Evolutionary conservation across 2,329 filamentous ascomycete species (phyloP).

Genomic region (Hypoxylon sp.): DNA sequence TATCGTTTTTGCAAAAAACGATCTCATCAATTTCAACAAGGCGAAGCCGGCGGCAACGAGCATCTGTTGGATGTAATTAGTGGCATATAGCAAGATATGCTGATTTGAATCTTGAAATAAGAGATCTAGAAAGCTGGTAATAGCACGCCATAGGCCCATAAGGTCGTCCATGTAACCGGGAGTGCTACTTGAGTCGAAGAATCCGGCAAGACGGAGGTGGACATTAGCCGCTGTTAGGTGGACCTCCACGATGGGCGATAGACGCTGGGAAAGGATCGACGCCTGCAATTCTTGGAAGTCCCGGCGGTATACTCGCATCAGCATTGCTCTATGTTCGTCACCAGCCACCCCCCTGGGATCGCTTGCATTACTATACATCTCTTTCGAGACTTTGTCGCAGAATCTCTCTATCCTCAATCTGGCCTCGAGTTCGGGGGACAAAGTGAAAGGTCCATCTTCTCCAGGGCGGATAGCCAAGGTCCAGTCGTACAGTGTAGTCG

Average conservation of each 20-base stretch:
- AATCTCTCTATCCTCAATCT: constrained; percentile 81
- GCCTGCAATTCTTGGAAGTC: constrained; percentile 75
- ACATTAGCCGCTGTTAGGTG: constrained; percentile 81
- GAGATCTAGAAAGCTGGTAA: constrained; percentile 77
- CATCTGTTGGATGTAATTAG: constrained; percentile 88
- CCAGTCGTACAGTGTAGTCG: constrained; percentile 83
- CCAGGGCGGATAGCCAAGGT: constrained; percentile 74
- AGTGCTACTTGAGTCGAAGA: constrained; percentile 83
- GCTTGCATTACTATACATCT: constrained; percentile 83
- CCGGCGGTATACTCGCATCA: constrained; percentile 76
- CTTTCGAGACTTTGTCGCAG: constrained; percentile 82
- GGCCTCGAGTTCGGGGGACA: constrained; percentile 75
- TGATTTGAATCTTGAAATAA: constrained; percentile 70
- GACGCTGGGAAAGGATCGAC: constrained; percentile 69
- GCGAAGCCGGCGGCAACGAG: constrained; percentile 85
- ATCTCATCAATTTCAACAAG: constrained; percentile 82
- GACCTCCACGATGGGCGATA: constrained; percentile 73
- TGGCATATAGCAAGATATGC: constrained; percentile 74
- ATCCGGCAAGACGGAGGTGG: constrained; percentile 82
- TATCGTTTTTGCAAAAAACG: constrained; percentile 80
- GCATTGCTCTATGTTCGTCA: constrained; percentile 75
- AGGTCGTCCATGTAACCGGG: constrained; percentile 81
- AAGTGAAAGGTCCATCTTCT: constrained; percentile 70
- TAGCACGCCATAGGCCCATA: constrained; percentile 81
- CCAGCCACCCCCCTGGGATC: constrained; percentile 78